These are phyloP conservation scores for Camelina sativa DNA, from an alignment of 345 rosid species.

Conservation along the genomic window DNA sequence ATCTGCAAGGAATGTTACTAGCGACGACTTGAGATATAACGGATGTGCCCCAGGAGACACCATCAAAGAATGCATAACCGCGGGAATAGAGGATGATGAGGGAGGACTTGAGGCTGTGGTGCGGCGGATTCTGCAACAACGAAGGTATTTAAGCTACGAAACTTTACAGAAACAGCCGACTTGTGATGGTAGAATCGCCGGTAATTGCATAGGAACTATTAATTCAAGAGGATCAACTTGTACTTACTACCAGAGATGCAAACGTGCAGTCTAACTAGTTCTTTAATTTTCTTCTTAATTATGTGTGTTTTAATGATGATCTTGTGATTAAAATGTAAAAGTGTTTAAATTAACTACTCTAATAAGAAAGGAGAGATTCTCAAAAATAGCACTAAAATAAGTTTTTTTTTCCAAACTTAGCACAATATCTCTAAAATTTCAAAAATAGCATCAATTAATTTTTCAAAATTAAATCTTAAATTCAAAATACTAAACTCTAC, in stretches of 20 bases:
- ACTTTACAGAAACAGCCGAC: background rate
- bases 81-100: slow-evolving; percentile 1
- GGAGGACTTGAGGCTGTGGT: slow-evolving; percentile 29
- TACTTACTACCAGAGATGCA: slow-evolving; percentile 20
- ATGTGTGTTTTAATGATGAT: background rate
- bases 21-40: background rate
- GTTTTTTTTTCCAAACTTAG: too few relatives aligned
- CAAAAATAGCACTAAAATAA: too few relatives aligned
- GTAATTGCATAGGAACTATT: slow-evolving; percentile 10
- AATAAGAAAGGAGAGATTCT: too few relatives aligned
- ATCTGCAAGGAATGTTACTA: slow-evolving; percentile 26
- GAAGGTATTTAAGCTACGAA: background rate
- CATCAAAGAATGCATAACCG: slow-evolving; percentile 20
- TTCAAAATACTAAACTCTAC: too few relatives aligned
- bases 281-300: background rate
- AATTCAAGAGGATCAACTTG: background rate
- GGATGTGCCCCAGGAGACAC: slow-evolving; percentile 36
- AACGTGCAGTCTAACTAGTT: background rate
- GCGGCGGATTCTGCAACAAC: slow-evolving; percentile 30
- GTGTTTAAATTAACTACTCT: background rate
- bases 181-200: slow-evolving; percentile 7
- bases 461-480: too few relatives aligned
- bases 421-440: too few relatives aligned
- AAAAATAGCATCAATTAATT: too few relatives aligned
- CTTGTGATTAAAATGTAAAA: background rate